Percentiles rank a stretch among this genome's conserved stretches.
Conservation (phyloP, 73 alveolate genomes). For the Symbiodinium natans region DNA sequence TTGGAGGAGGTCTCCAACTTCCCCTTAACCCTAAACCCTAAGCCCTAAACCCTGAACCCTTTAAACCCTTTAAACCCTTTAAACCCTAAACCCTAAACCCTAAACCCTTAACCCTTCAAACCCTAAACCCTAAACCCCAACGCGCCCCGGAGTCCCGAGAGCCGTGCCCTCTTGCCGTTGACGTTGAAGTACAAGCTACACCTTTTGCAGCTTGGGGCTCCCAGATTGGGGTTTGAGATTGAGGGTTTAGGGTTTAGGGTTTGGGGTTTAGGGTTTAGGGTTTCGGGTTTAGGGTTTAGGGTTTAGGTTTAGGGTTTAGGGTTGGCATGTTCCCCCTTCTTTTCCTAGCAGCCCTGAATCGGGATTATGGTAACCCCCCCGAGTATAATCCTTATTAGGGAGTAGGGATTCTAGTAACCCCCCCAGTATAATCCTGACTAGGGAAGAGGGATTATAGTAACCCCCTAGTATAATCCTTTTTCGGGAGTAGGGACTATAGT, state of each 20-base stretch:
- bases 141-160: not conserved
- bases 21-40: not conserved
- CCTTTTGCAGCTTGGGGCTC: not conserved
- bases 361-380: too few relatives aligned
- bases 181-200: constrained; percentile 68
- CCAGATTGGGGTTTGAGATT: not conserved
- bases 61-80: not conserved
- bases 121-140: not conserved
- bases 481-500: too few relatives aligned
- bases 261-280: not conserved
- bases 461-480: too few relatives aligned
- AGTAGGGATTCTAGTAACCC: too few relatives aligned
- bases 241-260: too few relatives aligned
- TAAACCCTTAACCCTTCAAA: not conserved
- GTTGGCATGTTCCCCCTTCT: too few relatives aligned
- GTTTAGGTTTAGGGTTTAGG: not conserved
- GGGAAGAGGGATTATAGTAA: too few relatives aligned
- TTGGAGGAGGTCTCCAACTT: too few relatives aligned
- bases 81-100: not conserved
- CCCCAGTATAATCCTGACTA: too few relatives aligned
- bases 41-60: not conserved
- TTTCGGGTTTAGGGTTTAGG: not conserved
- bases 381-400: too few relatives aligned
- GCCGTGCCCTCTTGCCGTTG: constrained; percentile 36
- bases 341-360: too few relatives aligned